A percentile compares a stretch with the other conserved stretches of the same genome.
phyloP scores from a whole-genome alignment of 2,329 filamentous ascomycete genomes.

The Penicillium griseofulvum region DNA sequence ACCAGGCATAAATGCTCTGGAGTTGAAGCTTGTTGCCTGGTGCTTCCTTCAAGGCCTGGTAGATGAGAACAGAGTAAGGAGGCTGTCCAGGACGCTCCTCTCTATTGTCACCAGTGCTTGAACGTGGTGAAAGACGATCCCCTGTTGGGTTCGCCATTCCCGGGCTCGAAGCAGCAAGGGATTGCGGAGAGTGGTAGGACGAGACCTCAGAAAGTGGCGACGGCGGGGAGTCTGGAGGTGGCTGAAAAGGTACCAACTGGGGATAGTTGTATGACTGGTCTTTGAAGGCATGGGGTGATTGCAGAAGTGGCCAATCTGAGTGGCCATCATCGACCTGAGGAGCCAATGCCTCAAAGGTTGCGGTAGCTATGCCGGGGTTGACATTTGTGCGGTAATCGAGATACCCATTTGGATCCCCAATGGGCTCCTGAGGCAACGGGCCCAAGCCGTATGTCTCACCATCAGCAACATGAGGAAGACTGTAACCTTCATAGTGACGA shows the following conservation, averaged over 20 bases:
- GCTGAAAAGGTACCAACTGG: conserved; percentile 7
- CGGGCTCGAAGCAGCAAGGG: conserved; percentile 6
- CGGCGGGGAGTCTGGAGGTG: conserved; percentile 8
- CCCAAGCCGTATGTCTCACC: conserved; percentile 4
- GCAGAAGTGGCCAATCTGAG: neutral
- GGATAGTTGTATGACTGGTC: neutral
- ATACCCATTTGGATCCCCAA: neutral
- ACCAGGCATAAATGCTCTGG: conserved; percentile 89
- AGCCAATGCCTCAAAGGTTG: neutral
- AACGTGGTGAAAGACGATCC: conserved; percentile 26
- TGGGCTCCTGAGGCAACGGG: neutral
- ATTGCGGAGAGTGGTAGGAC: conserved; percentile 20
- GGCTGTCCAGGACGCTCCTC: conserved; percentile 47
- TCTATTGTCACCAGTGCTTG: conserved; percentile 14
- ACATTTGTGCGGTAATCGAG: neutral
- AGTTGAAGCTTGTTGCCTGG: conserved; percentile 70
- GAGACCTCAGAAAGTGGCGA: conserved; percentile 25
- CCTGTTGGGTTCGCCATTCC: conserved; percentile 1
- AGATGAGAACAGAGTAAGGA: conserved; percentile 82
- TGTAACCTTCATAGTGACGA: conserved; percentile 16
- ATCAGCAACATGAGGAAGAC: neutral
- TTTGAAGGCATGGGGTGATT: neutral
- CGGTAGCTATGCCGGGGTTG: neutral
- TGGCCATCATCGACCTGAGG: neutral
- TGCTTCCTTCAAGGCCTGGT: conserved; percentile 67